phyloP scores from a whole-genome alignment of 169 alveolate genomes.

The Plasmodium reichenowi region DNA sequence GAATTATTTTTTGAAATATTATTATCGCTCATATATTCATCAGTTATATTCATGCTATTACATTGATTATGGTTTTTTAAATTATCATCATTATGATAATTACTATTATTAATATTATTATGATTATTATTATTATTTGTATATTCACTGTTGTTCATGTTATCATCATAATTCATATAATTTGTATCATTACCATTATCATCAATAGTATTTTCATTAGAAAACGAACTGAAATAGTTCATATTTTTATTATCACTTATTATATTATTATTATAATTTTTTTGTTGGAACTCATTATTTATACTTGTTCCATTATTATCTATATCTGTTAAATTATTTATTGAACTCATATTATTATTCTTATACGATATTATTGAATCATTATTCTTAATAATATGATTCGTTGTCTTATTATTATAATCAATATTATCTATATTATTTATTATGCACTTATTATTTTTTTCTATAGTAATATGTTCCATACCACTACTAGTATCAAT shows the following conservation, averaged over 20 bases:
- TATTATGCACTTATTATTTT: no score
- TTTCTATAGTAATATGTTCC: no score
- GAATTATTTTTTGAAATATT: not conserved
- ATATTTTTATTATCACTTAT: constrained; percentile 16
- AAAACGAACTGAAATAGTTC: constrained; percentile 25
- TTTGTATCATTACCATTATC: constrained; percentile 52
- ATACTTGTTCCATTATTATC: not conserved
- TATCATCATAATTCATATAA: constrained; percentile 36
- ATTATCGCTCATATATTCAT: not conserved
- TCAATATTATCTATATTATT: no score
- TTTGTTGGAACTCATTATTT: no score
- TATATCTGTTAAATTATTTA: constrained; percentile 7
- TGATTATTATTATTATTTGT: constrained; percentile 10
- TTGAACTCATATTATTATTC: no score
- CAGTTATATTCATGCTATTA: not conserved
- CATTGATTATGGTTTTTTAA: not conserved
- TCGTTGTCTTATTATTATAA: no score
- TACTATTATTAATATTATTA: not conserved
- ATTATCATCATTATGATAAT: not conserved
- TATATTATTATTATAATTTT: not conserved
- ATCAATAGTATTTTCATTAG: constrained; percentile 60
- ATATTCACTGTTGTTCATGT: constrained; percentile 9
- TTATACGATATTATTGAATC: no score
- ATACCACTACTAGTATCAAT: no score
- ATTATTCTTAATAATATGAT: no score